A percentile compares a stretch with the other conserved stretches of the same genome.
These are phyloP conservation scores for Acacia pycnantha DNA, from an alignment of 331 rosid species.

Conservation along the genomic window DNA sequence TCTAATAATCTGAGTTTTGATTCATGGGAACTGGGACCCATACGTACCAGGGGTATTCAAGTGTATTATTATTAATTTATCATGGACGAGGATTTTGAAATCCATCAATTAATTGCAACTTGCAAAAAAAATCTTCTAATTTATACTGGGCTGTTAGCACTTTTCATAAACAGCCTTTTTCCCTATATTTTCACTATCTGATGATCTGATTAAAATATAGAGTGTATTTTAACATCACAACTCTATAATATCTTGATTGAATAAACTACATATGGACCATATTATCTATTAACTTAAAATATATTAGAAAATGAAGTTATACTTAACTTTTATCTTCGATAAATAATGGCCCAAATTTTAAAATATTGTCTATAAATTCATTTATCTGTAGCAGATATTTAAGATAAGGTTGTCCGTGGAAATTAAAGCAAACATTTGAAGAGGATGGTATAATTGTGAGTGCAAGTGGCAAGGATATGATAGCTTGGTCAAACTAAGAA, in stretches of 20 bases:
- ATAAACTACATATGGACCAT: background rate
- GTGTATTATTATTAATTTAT: no score
- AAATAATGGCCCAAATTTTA: background rate
- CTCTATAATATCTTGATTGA: background rate
- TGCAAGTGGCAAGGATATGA: background rate
- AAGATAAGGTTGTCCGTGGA: background rate
- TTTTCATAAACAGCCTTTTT: background rate
- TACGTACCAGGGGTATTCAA: background rate
- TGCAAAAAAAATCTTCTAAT: background rate
- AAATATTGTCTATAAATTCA: background rate
- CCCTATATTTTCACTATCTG: background rate
- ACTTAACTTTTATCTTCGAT: background rate
- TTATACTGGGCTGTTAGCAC: background rate
- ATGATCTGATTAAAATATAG: background rate
- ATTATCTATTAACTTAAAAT: background rate
- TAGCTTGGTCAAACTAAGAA: background rate
- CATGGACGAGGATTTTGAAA: background rate
- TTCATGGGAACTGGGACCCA: background rate
- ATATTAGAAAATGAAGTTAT: no score
- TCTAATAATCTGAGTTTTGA: background rate
- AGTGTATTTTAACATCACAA: background rate
- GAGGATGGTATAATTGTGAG: background rate
- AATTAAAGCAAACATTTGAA: background rate
- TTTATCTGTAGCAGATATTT: background rate
- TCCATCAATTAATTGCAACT: background rate